These are phyloP conservation scores for Lepiota subincarnata DNA, from an alignment of 768 basidiomycete genomes.

Conservation along the genomic window DNA sequence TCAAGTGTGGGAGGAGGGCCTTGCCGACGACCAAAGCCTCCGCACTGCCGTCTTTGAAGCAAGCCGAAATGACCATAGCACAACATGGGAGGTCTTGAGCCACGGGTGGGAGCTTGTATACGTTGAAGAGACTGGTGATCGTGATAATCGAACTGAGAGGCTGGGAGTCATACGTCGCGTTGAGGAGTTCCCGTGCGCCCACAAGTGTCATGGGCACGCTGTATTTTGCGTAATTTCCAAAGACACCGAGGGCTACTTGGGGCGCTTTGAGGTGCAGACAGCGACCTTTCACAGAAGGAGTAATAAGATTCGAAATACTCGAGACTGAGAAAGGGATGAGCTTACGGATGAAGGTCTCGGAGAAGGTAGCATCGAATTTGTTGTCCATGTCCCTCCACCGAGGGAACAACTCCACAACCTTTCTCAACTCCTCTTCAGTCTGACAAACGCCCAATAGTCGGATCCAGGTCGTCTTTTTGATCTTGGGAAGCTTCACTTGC, in stretches of 20 bases:
- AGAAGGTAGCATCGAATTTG: conserved; percentile 33
- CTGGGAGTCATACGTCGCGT: conserved; percentile 45
- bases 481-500: conserved; percentile 25
- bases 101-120: conserved; percentile 51
- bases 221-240: conserved; percentile 61
- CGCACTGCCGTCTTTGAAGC: conserved; percentile 40
- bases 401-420: conserved; percentile 43
- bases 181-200: conserved; percentile 53
- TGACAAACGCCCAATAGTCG: conserved; percentile 48
- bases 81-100: conserved; percentile 53
- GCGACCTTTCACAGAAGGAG: conserved; percentile 39
- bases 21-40: conserved; percentile 37
- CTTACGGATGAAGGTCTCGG: conserved; percentile 54
- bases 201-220: conserved; percentile 46
- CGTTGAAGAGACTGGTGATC: conserved; percentile 48
- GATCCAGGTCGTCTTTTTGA: conserved; percentile 45
- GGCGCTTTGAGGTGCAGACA: conserved; percentile 56
- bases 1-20: conserved; percentile 35
- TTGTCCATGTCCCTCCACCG: conserved; percentile 43
- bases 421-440: conserved; percentile 45
- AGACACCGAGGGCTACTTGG: conserved; percentile 53
- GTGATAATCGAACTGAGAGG: conserved; percentile 47
- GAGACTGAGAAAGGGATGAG: conserved; percentile 13
- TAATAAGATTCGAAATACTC: neutral
- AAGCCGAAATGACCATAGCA: conserved; percentile 54